Percentiles rank a stretch among this genome's conserved stretches.
Conservation (phyloP, 2,329 filamentous ascomycete species). For the Diplodia intermedia region DNA sequence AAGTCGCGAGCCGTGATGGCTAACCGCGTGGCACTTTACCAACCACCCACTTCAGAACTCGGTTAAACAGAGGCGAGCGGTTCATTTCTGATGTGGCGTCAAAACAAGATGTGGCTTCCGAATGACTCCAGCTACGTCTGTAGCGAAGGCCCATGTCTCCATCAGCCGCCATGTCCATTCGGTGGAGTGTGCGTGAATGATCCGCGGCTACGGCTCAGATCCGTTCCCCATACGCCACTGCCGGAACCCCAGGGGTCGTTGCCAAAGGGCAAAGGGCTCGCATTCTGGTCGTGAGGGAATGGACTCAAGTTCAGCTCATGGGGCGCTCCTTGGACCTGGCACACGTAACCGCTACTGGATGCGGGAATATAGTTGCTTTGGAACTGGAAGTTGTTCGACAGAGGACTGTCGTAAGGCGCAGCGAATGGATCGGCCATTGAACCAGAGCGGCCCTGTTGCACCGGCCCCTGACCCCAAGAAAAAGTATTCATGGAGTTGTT, state of each 20-base stretch:
- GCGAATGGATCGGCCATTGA: conserved; percentile 27
- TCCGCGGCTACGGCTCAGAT: conserved; percentile 41
- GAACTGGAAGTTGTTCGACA: conserved; percentile 15
- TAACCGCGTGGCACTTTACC: neutral
- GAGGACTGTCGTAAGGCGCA: conserved; percentile 35
- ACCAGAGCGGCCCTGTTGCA: conserved; percentile 11
- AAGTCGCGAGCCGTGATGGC: neutral
- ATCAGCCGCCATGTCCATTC: conserved; percentile 50
- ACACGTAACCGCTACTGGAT: conserved; percentile 31
- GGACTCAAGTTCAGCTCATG: conserved; percentile 46
- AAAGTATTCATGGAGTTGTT: conserved; percentile 41
- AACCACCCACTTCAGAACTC: neutral
- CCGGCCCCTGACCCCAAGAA: conserved; percentile 42
- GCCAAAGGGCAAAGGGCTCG: conserved; percentile 51
- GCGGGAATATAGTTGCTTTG: conserved; percentile 10
- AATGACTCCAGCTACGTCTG: conserved; percentile 15
- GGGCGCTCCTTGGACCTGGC: conserved; percentile 36
- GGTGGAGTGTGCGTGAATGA: conserved; percentile 43
- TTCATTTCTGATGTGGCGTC: neutral
- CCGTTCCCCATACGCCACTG: conserved; percentile 48
- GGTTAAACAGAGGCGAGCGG: neutral
- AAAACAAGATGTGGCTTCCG: neutral
- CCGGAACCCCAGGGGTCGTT: conserved; percentile 48
- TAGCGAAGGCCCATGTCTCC: neutral
- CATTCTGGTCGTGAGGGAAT: conserved; percentile 3